Evolutionary conservation across 495 filamentous ascomycete genomes (phyloP).

Genomic region (Hyaloscypha bicolor): DNA sequence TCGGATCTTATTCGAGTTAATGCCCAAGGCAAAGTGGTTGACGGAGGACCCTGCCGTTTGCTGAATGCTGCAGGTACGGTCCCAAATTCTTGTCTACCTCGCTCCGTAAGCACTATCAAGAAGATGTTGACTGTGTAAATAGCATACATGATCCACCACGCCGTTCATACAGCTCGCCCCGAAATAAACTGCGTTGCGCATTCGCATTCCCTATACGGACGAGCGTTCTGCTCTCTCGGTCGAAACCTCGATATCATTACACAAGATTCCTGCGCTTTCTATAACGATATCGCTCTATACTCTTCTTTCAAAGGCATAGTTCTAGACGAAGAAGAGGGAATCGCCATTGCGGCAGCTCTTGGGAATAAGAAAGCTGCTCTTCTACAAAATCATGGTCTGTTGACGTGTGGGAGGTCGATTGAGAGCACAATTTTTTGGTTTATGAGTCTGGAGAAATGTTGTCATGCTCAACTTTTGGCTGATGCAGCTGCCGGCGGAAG

Average conservation of each 20-base stretch:
- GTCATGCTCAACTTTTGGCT: constrained; percentile 73
- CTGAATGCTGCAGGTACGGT: constrained; percentile 61
- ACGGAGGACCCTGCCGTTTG: constrained; percentile 60
- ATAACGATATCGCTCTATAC: constrained; percentile 44
- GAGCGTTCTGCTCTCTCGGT: constrained; percentile 68
- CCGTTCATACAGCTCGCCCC: constrained; percentile 68
- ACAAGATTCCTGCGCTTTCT: constrained; percentile 71
- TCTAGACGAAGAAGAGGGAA: constrained; percentile 68
- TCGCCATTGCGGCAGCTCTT: constrained; percentile 64
- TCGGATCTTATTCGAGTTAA: constrained; percentile 75
- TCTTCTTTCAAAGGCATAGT: constrained; percentile 73
- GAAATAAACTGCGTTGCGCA: constrained; percentile 76
- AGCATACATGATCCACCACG: constrained; percentile 67
- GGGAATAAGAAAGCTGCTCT: constrained; percentile 71
- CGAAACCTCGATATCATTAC: constrained; percentile 70
- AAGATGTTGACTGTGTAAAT: not conserved
- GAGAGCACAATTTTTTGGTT: constrained; percentile 76
- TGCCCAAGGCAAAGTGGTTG: constrained; percentile 65
- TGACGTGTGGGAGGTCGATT: constrained; percentile 56
- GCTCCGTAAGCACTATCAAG: constrained; percentile 9
- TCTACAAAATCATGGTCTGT: constrained; percentile 65
- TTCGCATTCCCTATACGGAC: constrained; percentile 70
- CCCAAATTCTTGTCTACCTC: constrained; percentile 27
- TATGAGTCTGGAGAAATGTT: constrained; percentile 72
- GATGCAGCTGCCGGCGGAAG: constrained; percentile 72